Evolutionary conservation across 2,329 filamentous ascomycete species (phyloP).

Genomic region (Huntiella moniliformis): DNA sequence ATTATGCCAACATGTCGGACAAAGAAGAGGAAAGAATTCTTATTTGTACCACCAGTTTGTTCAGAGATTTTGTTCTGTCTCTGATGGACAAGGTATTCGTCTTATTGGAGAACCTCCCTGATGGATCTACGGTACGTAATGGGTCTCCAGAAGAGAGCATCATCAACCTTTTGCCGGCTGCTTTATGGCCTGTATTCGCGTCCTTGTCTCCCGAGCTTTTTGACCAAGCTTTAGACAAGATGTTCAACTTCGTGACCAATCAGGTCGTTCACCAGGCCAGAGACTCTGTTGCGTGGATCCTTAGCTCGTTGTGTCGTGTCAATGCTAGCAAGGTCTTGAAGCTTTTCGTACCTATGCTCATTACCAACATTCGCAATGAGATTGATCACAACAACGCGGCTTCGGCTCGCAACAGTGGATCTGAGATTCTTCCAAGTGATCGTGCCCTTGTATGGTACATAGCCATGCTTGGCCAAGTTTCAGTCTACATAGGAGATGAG

Average conservation of each 20-base stretch:
- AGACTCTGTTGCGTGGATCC: constrained; percentile 97
- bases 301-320: constrained; percentile 89
- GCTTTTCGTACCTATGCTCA: constrained; percentile 74
- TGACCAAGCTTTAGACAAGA: constrained; percentile 77
- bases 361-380: constrained; percentile 82
- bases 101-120: constrained; percentile 82
- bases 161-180: constrained; percentile 83
- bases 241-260: constrained; percentile 75
- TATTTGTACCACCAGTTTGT: constrained; percentile 82
- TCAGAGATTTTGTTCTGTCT: constrained; percentile 79
- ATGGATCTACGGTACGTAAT: constrained; percentile 69
- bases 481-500: constrained; percentile 83
- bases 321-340: constrained; percentile 86
- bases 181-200: constrained; percentile 75
- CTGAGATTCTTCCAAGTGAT: constrained; percentile 82
- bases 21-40: constrained; percentile 75
- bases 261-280: constrained; percentile 94
- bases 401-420: constrained; percentile 81
- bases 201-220: constrained; percentile 85
- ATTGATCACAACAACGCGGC: constrained; percentile 94
- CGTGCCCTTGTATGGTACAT: constrained; percentile 90
- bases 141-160: constrained; percentile 93
- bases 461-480: constrained; percentile 93
- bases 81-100: constrained; percentile 91
- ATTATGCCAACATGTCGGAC: constrained; percentile 71